phyloP scores from a whole-genome alignment of 2,329 filamentous ascomycete species.

The Exserohilum rostratum region DNA sequence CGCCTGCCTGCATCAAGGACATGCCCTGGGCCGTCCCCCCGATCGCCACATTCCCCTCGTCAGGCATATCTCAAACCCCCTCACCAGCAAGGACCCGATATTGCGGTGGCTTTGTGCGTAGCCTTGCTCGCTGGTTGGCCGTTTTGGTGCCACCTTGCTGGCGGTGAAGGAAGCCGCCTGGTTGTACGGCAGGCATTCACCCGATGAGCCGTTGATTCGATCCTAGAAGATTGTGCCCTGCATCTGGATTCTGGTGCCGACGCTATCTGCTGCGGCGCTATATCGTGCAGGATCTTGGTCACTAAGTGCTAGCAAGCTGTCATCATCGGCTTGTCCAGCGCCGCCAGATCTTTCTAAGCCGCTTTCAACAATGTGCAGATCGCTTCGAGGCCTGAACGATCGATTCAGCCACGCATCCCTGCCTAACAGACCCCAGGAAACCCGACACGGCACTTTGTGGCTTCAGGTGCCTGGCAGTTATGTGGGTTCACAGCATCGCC shows the following conservation, averaged over 20 bases:
- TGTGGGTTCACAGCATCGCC: slow-evolving; percentile 24
- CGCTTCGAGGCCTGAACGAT: slow-evolving; percentile 34
- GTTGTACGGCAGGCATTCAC: slow-evolving; percentile 17
- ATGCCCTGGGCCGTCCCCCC: slow-evolving; percentile 22
- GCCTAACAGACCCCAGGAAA: slow-evolving; percentile 16
- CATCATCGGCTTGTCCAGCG: slow-evolving; percentile 31
- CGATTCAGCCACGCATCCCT: slow-evolving; percentile 31
- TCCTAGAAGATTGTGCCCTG: slow-evolving; percentile 31
- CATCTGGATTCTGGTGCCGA: slow-evolving; percentile 34
- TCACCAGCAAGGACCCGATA: slow-evolving; percentile 19
- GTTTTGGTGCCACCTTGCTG: slow-evolving; percentile 17
- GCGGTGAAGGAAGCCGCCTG: slow-evolving; percentile 18
- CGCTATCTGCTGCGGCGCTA: slow-evolving; percentile 34
- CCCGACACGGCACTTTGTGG: slow-evolving; percentile 27
- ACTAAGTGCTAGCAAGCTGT: slow-evolving; percentile 30
- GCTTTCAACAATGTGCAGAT: slow-evolving; percentile 32
- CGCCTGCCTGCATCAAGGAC: slow-evolving; percentile 19
- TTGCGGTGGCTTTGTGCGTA: slow-evolving; percentile 13
- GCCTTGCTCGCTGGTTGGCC: slow-evolving; percentile 25
- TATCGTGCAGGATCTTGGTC: slow-evolving; percentile 40
- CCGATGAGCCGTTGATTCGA: slow-evolving; percentile 14
- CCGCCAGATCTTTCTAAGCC: slow-evolving; percentile 39
- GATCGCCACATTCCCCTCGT: slow-evolving; percentile 22
- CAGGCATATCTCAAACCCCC: slow-evolving; percentile 22
- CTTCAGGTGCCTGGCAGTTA: slow-evolving; percentile 30